A percentile compares a stretch with the other conserved stretches of the same genome.
phyloP scores from a whole-genome alignment of 23 red algal species.

The Gracilaria domingensis region DNA sequence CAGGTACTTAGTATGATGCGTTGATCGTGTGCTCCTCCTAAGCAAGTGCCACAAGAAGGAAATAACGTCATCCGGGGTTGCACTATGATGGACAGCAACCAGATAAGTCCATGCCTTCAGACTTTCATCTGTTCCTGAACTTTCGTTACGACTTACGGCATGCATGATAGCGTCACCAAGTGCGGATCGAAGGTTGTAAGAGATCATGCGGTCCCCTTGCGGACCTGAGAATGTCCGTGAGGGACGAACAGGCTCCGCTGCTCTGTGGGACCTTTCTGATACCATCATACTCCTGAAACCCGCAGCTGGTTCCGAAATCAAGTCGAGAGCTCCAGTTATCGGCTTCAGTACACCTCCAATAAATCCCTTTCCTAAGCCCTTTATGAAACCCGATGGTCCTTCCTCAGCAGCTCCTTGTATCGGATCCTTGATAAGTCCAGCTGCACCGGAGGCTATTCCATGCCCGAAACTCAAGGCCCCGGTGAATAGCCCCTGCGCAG shows the following conservation, averaged over 20 bases:
- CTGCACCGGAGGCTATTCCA: conserved; percentile 84
- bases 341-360: conserved; percentile 86
- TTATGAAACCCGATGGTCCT: conserved; percentile 84
- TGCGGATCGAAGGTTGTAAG: conserved; percentile 67
- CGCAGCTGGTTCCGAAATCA: conserved; percentile 88
- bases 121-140: conserved; percentile 34
- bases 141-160: conserved; percentile 59
- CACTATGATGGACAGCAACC: conserved; percentile 56
- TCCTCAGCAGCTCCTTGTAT: conserved; percentile 82
- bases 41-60: conserved; percentile 65
- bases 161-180: conserved; percentile 68
- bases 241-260: conserved; percentile 73
- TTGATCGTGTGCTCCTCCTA: conserved; percentile 55
- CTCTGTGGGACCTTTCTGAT: conserved; percentile 40
- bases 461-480: conserved; percentile 90
- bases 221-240: conserved; percentile 62
- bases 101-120: conserved; percentile 61
- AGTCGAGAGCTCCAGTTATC: conserved; percentile 85
- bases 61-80: conserved; percentile 50
- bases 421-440: conserved; percentile 86
- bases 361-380: conserved; percentile 82
- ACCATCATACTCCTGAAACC: conserved; percentile 84
- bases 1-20: conserved; percentile 59
- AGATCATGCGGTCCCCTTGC: conserved; percentile 51
- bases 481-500: conserved; percentile 83